Evolutionary conservation across 306 rosid species (phyloP), one percentile per base, ranked within the genome.

Genomic region (Cucurbita maxima): DNA sequence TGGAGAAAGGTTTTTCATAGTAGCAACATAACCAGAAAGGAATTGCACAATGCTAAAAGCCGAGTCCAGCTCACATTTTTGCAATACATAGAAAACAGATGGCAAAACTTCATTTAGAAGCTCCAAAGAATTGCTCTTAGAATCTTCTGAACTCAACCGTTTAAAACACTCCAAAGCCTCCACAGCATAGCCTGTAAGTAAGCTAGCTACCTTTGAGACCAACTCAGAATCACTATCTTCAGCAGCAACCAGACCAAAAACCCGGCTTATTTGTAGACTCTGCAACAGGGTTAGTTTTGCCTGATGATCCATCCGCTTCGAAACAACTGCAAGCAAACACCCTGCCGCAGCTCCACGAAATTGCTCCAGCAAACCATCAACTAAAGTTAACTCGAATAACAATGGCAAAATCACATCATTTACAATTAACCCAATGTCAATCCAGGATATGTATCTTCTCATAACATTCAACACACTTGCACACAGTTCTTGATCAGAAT

Each of bases 151-250:
- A 80, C 79, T 85, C 75, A 86, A 71, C 79, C 84, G 84, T 77
- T 89, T 94, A 73, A 91, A 94, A 90, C 99, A 94, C 66, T 91
- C 99, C 75, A 94, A 84, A 66, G 81, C 85, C 90, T 89, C 96
- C 36, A 67, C 83, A 0, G 97, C 97, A 82, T 87, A 94, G 36
- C 97, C 99, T 58, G 90, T 84, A 70, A 94, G 87, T 83, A 94
- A 88, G 20, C 82, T 84, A 52, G 96, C 92, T 47, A 86, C 44
- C 64, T 81, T 85, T 37, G 96, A 84, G 60, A 89, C 84, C 47
- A 91, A 80, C 50, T 91, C 99, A 0, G 90, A 77, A 76, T 94
- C 89, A 3, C 63, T 74, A 79, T 87, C 88, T 75, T 84, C 84
- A 1, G 83, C 83, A 2, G 83, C 75, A 58, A 94, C 87, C 81